These are phyloP conservation scores for Amanita pallidorosea DNA, from an alignment of 768 basidiomycete species.

Conservation along the genomic window DNA sequence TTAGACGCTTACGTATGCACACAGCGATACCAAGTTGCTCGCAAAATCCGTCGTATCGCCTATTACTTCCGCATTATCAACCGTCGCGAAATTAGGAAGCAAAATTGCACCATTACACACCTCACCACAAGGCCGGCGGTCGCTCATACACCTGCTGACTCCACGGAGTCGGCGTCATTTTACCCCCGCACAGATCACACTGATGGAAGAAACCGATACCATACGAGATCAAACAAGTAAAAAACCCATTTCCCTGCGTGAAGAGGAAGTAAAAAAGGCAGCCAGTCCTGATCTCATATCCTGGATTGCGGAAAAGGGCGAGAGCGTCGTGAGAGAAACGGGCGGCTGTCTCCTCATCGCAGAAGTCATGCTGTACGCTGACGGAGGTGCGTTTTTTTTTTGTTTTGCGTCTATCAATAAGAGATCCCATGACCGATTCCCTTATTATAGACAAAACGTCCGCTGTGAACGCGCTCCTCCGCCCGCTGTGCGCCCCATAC, in stretches of 20 bases:
- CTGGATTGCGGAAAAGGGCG: constrained; percentile 57
- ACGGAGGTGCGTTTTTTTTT: constrained; percentile 53
- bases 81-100: constrained; percentile 48
- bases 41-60: constrained; percentile 69
- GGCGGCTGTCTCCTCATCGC: constrained; percentile 69
- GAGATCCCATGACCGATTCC: background rate
- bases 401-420: background rate
- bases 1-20: background rate
- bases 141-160: constrained; percentile 72
- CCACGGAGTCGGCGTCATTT: constrained; percentile 83
- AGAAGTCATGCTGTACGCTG: constrained; percentile 78
- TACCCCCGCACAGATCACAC: constrained; percentile 67
- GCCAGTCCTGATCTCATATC: constrained; percentile 68
- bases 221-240: constrained; percentile 72
- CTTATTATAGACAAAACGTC: constrained; percentile 53
- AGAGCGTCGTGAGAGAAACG: constrained; percentile 56
- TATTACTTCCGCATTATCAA: constrained; percentile 55
- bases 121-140: constrained; percentile 68
- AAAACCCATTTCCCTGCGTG: constrained; percentile 54
- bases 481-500: background rate
- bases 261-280: constrained; percentile 60
- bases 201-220: constrained; percentile 65
- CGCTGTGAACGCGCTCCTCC: constrained; percentile 43
- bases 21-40: constrained; percentile 84
- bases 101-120: constrained; percentile 26